phyloP scores from a whole-genome alignment of 2,329 filamentous ascomycete genomes.

The Hymenoscyphus repandus region DNA sequence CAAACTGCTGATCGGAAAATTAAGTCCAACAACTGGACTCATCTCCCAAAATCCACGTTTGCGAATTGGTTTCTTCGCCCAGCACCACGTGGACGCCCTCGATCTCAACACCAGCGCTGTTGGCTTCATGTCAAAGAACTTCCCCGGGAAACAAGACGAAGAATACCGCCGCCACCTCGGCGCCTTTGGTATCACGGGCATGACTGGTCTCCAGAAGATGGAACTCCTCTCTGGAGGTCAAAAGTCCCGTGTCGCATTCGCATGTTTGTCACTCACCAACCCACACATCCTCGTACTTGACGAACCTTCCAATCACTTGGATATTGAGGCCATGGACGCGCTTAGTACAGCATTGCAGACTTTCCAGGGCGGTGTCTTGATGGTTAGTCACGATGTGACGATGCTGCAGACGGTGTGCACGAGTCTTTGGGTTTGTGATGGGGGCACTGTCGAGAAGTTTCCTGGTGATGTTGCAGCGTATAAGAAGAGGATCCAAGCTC shows the following conservation, averaged over 20 bases:
- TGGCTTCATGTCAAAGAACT: conserved; percentile 90
- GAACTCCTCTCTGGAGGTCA: conserved; percentile 90
- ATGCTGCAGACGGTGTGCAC: conserved; percentile 97
- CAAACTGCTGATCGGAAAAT: conserved; percentile 88
- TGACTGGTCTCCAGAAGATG: conserved; percentile 96
- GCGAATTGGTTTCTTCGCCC: conserved; percentile 92
- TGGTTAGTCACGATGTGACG: conserved; percentile 98
- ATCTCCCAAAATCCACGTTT: conserved; percentile 87
- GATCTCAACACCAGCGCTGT: conserved; percentile 87
- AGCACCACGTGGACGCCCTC: conserved; percentile 95
- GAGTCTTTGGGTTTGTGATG: conserved; percentile 93
- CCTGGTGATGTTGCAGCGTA: conserved; percentile 91
- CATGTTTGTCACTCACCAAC: conserved; percentile 88
- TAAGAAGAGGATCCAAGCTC: conserved; percentile 90
- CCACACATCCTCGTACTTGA: conserved; percentile 97
- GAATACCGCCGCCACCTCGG: conserved; percentile 94
- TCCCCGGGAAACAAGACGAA: conserved; percentile 87
- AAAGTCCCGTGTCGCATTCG: conserved; percentile 96
- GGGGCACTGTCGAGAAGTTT: conserved; percentile 93
- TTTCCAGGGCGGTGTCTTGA: conserved; percentile 92
- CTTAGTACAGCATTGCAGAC: conserved; percentile 75
- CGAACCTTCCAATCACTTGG: conserved; percentile 96
- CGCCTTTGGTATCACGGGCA: conserved; percentile 85
- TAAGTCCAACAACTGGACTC: conserved; percentile 69
- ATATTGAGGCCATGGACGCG: conserved; percentile 97